Evolutionary conservation across 2,329 filamentous ascomycete genomes (phyloP).

Genomic region (Penicillium crustosum): DNA sequence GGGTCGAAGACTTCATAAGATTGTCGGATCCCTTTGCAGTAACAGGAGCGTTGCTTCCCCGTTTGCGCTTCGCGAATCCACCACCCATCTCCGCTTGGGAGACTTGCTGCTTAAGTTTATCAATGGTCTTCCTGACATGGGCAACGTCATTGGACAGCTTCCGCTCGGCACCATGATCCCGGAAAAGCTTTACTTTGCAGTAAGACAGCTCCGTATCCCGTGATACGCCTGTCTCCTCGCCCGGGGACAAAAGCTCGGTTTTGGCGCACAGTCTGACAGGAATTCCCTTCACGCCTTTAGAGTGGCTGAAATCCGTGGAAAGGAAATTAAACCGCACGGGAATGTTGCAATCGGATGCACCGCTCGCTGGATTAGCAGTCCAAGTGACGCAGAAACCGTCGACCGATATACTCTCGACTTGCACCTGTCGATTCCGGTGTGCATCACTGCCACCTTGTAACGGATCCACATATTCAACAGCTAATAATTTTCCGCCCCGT

Average conservation of each 20-base stretch:
- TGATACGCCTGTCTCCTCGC: slow-evolving; percentile 41
- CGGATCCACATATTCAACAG: slow-evolving; percentile 85
- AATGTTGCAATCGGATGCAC: slow-evolving; percentile 73
- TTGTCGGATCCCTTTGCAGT: slow-evolving; percentile 53
- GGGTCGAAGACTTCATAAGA: slow-evolving; percentile 81
- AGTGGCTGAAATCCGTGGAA: slow-evolving; percentile 97
- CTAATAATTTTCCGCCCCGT: slow-evolving; percentile 84
- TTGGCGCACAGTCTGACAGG: slow-evolving; percentile 91
- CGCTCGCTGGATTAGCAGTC: slow-evolving; percentile 67
- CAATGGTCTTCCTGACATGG: slow-evolving; percentile 94
- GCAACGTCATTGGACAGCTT: slow-evolving; percentile 93
- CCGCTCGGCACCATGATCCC: slow-evolving; percentile 91
- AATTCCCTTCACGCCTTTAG: slow-evolving; percentile 97
- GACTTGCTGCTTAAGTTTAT: slow-evolving; percentile 93
- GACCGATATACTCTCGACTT: slow-evolving; percentile 76
- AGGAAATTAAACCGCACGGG: slow-evolving; percentile 97
- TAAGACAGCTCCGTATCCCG: slow-evolving; percentile 73
- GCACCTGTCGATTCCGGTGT: slow-evolving; percentile 61
- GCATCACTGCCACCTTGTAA: slow-evolving; percentile 56
- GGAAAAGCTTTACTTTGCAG: slow-evolving; percentile 96
- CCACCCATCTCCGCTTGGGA: slow-evolving; percentile 66
- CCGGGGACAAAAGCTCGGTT: slow-evolving; percentile 66
- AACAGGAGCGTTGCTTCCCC: slow-evolving; percentile 53
- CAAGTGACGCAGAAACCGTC: slow-evolving; percentile 92
- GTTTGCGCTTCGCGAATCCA: slow-evolving; percentile 62